Percentiles rank a stretch among this genome's conserved stretches.
Evolutionary conservation across 495 filamentous ascomycete species (phyloP).

Genomic region (Pyronema omphalodes): DNA sequence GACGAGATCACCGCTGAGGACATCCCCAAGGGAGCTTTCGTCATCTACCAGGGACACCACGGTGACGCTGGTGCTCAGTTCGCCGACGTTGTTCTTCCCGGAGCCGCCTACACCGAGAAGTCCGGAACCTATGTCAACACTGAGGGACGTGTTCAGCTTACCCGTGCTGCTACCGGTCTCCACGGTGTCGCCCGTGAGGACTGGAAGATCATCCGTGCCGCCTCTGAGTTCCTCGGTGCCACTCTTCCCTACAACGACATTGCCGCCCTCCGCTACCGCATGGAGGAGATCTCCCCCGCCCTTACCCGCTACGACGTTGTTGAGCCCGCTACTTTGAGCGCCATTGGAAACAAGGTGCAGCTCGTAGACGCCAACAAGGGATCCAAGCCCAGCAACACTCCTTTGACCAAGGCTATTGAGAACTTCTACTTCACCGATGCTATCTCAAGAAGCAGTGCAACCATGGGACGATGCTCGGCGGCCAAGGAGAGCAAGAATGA

Average conservation of each 20-base stretch:
- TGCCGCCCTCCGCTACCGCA: conserved; percentile 66
- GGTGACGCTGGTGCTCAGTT: conserved; percentile 83
- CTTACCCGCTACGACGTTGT: conserved; percentile 79
- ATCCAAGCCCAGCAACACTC: conserved; percentile 40
- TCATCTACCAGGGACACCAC: conserved; percentile 96
- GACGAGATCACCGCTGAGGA: conserved; percentile 68
- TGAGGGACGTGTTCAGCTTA: conserved; percentile 86
- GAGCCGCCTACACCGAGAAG: conserved; percentile 93
- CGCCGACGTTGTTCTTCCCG: conserved; percentile 84
- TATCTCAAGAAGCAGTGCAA: conserved; percentile 87
- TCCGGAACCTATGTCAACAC: conserved; percentile 94
- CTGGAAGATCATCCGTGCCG: conserved; percentile 94
- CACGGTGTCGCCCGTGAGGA: conserved; percentile 83
- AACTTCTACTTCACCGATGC: conserved; percentile 96
- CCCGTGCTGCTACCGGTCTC: conserved; percentile 64
- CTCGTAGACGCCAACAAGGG: conserved; percentile 92
- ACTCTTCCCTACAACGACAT: conserved; percentile 87
- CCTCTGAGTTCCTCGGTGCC: conserved; percentile 71
- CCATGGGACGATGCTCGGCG: conserved; percentile 88
- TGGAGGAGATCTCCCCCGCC: conserved; percentile 84
- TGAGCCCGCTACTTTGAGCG: conserved; percentile 53
- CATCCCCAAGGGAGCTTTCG: conserved; percentile 83
- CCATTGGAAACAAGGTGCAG: conserved; percentile 52
- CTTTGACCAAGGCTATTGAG: conserved; percentile 66
- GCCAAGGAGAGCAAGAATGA: conserved; percentile 24